Evolutionary conservation across 164 flowering plant species (phyloP).

Genomic region (grape (Vitis vinifera)): DNA sequence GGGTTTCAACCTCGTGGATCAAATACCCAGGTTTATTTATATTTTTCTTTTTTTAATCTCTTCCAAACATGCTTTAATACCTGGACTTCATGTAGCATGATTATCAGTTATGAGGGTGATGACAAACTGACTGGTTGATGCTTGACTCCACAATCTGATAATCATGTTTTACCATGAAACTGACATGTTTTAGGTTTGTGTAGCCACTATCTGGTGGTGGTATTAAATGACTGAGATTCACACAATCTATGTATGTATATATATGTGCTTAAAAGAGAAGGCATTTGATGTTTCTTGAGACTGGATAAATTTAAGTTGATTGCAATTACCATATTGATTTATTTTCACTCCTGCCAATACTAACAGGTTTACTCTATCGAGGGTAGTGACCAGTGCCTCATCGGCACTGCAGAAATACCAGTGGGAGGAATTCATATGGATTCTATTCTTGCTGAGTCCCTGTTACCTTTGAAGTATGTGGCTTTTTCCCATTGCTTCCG

Average conservation of each 20-base stretch:
- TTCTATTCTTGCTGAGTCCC: constrained; percentile 74
- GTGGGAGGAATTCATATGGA: constrained; percentile 98
- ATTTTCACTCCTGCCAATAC: constrained; percentile 3
- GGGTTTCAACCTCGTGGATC: constrained; percentile 97
- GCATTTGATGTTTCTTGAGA: no score
- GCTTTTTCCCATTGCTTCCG: constrained; percentile 94
- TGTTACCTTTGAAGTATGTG: constrained; percentile 82
- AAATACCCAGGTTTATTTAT: constrained; percentile 76
- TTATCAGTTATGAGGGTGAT: not conserved
- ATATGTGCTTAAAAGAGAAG: no score
- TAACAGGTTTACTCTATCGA: constrained; percentile 87
- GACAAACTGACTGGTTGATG: not conserved
- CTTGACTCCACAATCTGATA: no score
- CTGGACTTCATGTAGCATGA: not conserved
- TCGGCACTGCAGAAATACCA: constrained; percentile 98
- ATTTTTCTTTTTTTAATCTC: not conserved
- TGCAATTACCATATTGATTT: not conserved
- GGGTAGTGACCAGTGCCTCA: constrained; percentile 91
- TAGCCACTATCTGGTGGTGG: no score
- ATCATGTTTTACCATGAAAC: no score
- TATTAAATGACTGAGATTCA: no score
- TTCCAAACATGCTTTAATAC: not conserved
- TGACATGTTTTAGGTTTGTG: no score
- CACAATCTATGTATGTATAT: no score
- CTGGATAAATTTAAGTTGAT: not conserved